phyloP scores from a whole-genome alignment of 2,329 filamentous ascomycete species.

The Fusarium heterosporum region DNA sequence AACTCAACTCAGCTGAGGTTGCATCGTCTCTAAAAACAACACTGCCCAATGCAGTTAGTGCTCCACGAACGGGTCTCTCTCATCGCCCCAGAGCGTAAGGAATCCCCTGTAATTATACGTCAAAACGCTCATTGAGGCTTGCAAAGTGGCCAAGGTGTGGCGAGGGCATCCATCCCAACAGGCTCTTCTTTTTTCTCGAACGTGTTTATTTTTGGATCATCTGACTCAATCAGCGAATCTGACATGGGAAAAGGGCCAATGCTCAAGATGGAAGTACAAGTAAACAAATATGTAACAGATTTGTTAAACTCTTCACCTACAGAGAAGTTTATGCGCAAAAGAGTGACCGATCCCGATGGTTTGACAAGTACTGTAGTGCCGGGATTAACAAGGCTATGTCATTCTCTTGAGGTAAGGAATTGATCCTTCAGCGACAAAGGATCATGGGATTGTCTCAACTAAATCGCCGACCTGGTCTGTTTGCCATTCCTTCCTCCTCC shows the following conservation, averaged over 20 bases:
- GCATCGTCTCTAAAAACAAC: conserved; percentile 2
- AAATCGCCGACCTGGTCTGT: conserved; percentile 7
- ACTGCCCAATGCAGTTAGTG: not conserved
- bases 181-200: not conserved
- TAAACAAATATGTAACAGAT: too few relatives aligned
- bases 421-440: conserved; percentile 22
- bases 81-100: conserved; percentile 12
- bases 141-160: conserved; percentile 28
- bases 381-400: conserved; percentile 22
- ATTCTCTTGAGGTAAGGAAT: not conserved
- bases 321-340: too few relatives aligned
- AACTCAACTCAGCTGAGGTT: conserved; percentile 19
- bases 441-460: conserved; percentile 34
- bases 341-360: not conserved
- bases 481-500: conserved; percentile 14
- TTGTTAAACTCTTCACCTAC: too few relatives aligned
- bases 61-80: conserved; percentile 11
- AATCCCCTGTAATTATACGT: conserved; percentile 14
- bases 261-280: too few relatives aligned
- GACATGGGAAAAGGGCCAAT: not conserved
- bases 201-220: conserved; percentile 36
- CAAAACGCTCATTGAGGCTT: conserved; percentile 28
- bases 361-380: not conserved
- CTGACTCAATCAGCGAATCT: conserved; percentile 3
- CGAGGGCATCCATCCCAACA: conserved; percentile 21